Conservation (phyloP, 176 grass and related monocot genomes). For the Paspalum vaginatum region DNA sequence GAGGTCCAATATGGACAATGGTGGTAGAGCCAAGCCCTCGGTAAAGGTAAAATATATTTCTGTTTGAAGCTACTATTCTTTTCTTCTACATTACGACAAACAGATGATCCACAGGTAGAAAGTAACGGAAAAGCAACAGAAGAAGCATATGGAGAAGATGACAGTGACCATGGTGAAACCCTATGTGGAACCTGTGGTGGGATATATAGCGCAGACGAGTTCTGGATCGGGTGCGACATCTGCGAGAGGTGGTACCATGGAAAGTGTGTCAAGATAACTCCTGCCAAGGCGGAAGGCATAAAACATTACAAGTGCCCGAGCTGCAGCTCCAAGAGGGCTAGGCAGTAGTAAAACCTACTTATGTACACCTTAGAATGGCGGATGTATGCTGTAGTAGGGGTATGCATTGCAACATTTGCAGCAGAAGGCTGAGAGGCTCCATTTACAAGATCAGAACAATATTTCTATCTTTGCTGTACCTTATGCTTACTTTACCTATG, state of each 20-base stretch:
- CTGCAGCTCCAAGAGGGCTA: constrained; percentile 65
- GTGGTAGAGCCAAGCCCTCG: constrained; percentile 52
- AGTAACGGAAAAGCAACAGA: constrained; percentile 47
- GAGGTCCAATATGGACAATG: constrained; percentile 64
- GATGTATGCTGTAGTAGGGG: background rate
- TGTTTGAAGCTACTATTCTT: background rate
- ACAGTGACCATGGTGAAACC: constrained; percentile 72
- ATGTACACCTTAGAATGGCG: background rate
- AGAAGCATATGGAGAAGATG: constrained; percentile 55
- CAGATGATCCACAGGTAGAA: constrained; percentile 46
- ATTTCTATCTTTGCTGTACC: constrained; percentile 31
- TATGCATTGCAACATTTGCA: constrained; percentile 6
- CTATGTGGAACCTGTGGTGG: constrained; percentile 68
- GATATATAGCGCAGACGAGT: constrained; percentile 68
- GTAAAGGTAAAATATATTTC: constrained; percentile 50
- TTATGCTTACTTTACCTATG: constrained; percentile 39
- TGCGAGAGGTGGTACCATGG: constrained; percentile 82
- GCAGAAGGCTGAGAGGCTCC: constrained; percentile 1
- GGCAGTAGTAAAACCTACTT: constrained; percentile 33
- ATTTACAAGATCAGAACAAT: constrained; percentile 16
- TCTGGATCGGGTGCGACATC: constrained; percentile 73
- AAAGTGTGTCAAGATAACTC: constrained; percentile 74
- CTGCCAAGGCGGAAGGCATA: constrained; percentile 71
- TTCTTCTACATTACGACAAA: constrained; percentile 14
- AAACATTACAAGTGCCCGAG: constrained; percentile 77